Evolutionary conservation across 768 basidiomycete genomes (phyloP).

Genomic region (Boletus vermiculosoides): DNA sequence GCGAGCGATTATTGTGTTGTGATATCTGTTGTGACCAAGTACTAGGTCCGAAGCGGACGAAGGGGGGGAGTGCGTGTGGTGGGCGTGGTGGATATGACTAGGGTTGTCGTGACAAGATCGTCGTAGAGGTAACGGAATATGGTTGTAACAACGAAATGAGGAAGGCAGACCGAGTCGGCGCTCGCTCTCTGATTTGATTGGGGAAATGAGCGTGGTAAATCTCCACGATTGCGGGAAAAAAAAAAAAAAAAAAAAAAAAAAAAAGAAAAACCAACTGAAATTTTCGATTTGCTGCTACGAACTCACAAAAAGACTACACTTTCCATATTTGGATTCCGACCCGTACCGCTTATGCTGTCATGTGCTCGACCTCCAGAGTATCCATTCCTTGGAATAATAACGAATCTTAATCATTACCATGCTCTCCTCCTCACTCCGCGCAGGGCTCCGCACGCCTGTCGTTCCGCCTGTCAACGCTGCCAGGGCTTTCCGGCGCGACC

Average conservation of each 20-base stretch:
- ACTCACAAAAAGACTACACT: too few species aligned
- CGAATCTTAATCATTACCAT: slow-evolving; percentile 1
- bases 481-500: neutral
- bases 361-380: neutral
- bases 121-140: neutral
- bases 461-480: neutral
- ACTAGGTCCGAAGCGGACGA: too few species aligned
- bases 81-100: neutral
- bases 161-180: neutral
- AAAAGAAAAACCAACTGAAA: too few species aligned
- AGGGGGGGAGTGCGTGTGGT: neutral
- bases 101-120: neutral
- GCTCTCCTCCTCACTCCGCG: slow-evolving; percentile 5
- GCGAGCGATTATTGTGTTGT: neutral
- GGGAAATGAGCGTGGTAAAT: neutral
- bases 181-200: neutral
- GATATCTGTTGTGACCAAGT: neutral
- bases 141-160: neutral
- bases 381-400: too few species aligned
- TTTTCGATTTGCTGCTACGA: neutral
- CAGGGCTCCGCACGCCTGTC: slow-evolving; percentile 3
- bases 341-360: neutral
- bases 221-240: neutral
- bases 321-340: neutral
- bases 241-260: too few species aligned